phyloP scores from a whole-genome alignment of 1,284 basidiomycete genomes.

The Cutaneotrichosporon sp. region DNA sequence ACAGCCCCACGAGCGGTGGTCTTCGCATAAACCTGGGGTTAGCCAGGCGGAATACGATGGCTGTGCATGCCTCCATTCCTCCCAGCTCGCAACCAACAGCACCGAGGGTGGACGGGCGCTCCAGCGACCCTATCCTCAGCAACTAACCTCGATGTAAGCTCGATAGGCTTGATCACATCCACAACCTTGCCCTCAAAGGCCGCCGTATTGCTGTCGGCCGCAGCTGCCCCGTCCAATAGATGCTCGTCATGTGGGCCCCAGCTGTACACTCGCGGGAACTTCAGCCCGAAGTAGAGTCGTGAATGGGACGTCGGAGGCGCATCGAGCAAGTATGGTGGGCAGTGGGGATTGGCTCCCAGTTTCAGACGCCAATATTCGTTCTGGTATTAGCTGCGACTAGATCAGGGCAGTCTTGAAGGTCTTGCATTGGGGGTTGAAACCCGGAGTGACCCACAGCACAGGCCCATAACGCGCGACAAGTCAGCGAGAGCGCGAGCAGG shows the following conservation, averaged over 20 bases:
- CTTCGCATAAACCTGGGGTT: neutral
- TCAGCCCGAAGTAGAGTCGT: neutral
- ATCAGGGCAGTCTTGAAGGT: too few relatives aligned
- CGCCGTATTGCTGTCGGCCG: neutral
- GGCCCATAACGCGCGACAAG: neutral
- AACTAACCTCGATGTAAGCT: neutral
- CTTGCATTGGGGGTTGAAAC: too few relatives aligned
- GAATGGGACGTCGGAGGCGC: neutral
- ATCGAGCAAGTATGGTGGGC: neutral
- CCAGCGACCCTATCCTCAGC: too few relatives aligned
- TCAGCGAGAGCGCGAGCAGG: neutral
- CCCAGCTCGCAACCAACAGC: too few relatives aligned
- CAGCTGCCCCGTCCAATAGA: neutral
- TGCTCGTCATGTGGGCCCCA: constrained; percentile 2
- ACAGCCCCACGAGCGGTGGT: neutral
- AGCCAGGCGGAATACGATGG: neutral
- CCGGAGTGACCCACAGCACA: neutral
- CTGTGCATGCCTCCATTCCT: too few relatives aligned
- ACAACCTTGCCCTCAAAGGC: neutral
- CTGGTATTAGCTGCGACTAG: neutral
- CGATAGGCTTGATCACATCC: neutral
- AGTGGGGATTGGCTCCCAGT: neutral
- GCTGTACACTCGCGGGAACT: neutral
- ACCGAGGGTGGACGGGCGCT: too few relatives aligned
- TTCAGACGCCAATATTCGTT: neutral